Evolutionary conservation across 108 stramenopile genomes (phyloP), one percentile per base, ranked within the genome.

Genomic region (Skeletonema tropicum): DNA sequence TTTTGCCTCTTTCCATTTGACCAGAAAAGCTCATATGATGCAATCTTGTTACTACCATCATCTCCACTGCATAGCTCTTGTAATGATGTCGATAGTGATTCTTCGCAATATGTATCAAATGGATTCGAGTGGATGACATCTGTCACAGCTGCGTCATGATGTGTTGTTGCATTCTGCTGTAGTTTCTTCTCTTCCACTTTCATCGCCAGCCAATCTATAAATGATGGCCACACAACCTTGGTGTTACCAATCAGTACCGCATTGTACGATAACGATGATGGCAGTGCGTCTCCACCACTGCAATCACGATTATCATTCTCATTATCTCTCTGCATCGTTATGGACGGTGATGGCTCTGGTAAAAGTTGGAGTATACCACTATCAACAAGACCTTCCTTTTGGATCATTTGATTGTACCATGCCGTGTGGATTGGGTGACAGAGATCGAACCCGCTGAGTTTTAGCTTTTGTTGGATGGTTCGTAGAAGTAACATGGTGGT

Each of bases 211-310:
- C 85, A 86, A n/a, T 57, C 14, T 6, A 86, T 17, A 64, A 86
- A 86, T 23, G 33, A 15, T 5, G 83, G 75, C 85, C 85, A 86
- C 8, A 84, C 42, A 21, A 39, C 38, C 41, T 82, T 83, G 7
- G 83, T 81, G 62, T 86, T 86, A 6, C 85, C 85, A 59, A 86
- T 81, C 57, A 86, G 45, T 14, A 80, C 57, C 1, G 85, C 85
- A 13, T 86, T 83, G 70, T 36, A 79, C 35, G 14, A 41, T 33
- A 35, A 23, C 26, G 26, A 29, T 29, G 26, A 29, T 29, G 49
- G 10, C 12, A 38, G 5, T 31, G 26, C 63, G 6, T 4, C 17
- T 19, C 19, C 64, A n/a, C 41, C 25, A 61, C 39, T 42, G 2
- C 26, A 1, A 26, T 52, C 39, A 14, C 30, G 36, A 60, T 68